phyloP scores from a whole-genome alignment of 495 filamentous ascomycete genomes.

The Aspergillus asperescens region DNA sequence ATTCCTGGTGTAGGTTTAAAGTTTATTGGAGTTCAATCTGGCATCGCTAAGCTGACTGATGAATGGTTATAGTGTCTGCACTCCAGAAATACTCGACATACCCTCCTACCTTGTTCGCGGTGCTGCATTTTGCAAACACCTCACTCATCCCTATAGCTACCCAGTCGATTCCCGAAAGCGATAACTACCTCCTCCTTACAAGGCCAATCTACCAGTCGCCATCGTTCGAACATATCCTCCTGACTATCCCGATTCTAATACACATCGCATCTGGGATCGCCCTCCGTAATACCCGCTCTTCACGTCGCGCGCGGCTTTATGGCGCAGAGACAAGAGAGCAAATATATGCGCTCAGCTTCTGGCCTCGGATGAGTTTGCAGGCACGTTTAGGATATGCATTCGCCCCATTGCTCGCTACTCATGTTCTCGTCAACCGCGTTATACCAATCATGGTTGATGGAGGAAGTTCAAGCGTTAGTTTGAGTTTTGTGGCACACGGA shows the following conservation, averaged over 20 bases:
- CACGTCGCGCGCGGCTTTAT: slow-evolving; percentile 62
- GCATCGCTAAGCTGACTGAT: background rate
- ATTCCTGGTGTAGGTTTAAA: slow-evolving; percentile 53
- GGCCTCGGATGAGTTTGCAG: slow-evolving; percentile 64
- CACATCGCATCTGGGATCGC: slow-evolving; percentile 63
- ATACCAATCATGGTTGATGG: slow-evolving; percentile 72
- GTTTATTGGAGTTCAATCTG: slow-evolving; percentile 8
- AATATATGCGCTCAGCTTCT: slow-evolving; percentile 38
- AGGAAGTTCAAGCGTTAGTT: slow-evolving; percentile 71
- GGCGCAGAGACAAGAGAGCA: slow-evolving; percentile 51
- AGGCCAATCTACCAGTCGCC: slow-evolving; percentile 75
- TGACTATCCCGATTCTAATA: slow-evolving; percentile 41
- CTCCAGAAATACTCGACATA: slow-evolving; percentile 86
- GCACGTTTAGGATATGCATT: slow-evolving; percentile 63
- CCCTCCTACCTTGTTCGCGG: slow-evolving; percentile 71
- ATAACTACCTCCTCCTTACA: slow-evolving; percentile 57
- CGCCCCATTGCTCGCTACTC: slow-evolving; percentile 57
- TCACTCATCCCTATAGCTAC: slow-evolving; percentile 65
- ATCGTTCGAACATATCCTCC: slow-evolving; percentile 40
- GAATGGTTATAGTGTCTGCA: slow-evolving; percentile 57
- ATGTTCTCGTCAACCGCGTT: slow-evolving; percentile 65
- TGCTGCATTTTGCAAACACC: slow-evolving; percentile 75
- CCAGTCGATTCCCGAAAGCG: slow-evolving; percentile 46
- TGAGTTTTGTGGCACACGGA: slow-evolving; percentile 81
- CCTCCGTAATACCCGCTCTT: slow-evolving; percentile 67